Conservation (phyloP, 2,329 filamentous ascomycete genomes). For the Teratosphaeria destructans region DNA sequence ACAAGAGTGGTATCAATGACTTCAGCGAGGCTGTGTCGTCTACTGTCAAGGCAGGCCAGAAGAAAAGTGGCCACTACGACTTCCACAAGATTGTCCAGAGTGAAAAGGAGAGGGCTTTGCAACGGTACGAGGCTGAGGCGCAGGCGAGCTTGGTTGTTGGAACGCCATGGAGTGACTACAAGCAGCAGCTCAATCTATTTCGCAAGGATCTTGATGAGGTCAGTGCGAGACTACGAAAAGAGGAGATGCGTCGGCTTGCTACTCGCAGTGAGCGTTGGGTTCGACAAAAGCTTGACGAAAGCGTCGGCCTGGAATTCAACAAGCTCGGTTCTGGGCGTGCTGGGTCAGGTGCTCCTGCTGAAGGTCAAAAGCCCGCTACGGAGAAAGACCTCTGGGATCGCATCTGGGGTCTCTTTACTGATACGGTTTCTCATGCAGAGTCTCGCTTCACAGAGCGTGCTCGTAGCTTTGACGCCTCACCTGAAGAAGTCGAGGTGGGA, state of each 20-base stretch:
- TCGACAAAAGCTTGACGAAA: conserved; percentile 73
- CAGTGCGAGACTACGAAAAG: conserved; percentile 72
- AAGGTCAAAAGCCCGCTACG: conserved; percentile 57
- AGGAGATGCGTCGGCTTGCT: conserved; percentile 90
- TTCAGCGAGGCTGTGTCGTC: conserved; percentile 82
- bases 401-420: conserved; percentile 78
- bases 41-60: conserved; percentile 85
- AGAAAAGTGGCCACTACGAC: conserved; percentile 81
- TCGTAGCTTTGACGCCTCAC: conserved; percentile 83
- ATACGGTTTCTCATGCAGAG: conserved; percentile 77
- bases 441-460: conserved; percentile 76
- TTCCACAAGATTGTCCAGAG: conserved; percentile 86
- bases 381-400: conserved; percentile 94
- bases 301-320: conserved; percentile 88
- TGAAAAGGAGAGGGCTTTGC: conserved; percentile 67
- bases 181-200: conserved; percentile 67
- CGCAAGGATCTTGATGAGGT: conserved; percentile 87
- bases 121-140: conserved; percentile 66
- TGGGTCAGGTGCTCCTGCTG: conserved; percentile 69
- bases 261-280: conserved; percentile 92
- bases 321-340: conserved; percentile 81
- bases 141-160: conserved; percentile 64
- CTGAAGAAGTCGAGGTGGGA: conserved; percentile 83
- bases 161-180: conserved; percentile 80
- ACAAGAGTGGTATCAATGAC: conserved; percentile 73